phyloP scores from a whole-genome alignment of 108 stramenopile genomes.

The Skeletonema grethae region DNA sequence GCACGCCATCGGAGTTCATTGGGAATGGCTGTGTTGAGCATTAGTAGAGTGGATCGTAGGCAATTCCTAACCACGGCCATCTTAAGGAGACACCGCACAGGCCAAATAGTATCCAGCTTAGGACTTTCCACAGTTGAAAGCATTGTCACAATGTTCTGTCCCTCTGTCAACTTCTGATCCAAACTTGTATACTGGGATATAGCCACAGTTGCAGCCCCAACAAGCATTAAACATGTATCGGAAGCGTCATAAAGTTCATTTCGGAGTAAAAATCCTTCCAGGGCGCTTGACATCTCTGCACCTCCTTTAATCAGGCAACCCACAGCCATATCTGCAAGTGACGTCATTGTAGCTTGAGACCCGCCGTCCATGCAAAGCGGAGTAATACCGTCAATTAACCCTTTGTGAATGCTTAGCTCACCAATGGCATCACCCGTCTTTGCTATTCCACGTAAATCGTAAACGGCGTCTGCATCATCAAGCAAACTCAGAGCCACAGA shows the following conservation, averaged over 20 bases:
- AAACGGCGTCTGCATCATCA: slow-evolving; percentile 61
- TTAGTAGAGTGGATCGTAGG: slow-evolving; percentile 54
- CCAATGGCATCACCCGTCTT: slow-evolving; percentile 38
- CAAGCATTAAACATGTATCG: slow-evolving; percentile 71
- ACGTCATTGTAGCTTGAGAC: slow-evolving; percentile 25
- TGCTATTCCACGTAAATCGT: slow-evolving; percentile 58
- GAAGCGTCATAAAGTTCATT: slow-evolving; percentile 68
- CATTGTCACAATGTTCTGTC: slow-evolving; percentile 35
- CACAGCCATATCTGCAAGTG: slow-evolving; percentile 84
- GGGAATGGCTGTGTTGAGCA: slow-evolving; percentile 79
- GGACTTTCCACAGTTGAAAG: slow-evolving; percentile 32
- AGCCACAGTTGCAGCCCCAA: slow-evolving; percentile 40
- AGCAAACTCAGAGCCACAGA: slow-evolving; percentile 72
- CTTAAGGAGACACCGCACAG: slow-evolving; percentile 64
- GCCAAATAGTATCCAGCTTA: slow-evolving; percentile 60
- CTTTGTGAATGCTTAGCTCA: slow-evolving; percentile 53
- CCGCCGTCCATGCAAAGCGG: slow-evolving; percentile 27
- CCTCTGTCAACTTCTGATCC: slow-evolving; percentile 1
- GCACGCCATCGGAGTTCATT: slow-evolving; percentile 69
- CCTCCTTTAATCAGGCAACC: slow-evolving; percentile 79
- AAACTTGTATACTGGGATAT: slow-evolving; percentile 42
- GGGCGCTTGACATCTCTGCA: slow-evolving; percentile 55
- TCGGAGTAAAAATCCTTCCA: slow-evolving; percentile 60
- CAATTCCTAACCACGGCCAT: slow-evolving; percentile 70
- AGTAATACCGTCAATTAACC: slow-evolving; percentile 76